Evolutionary conservation across 2,329 filamentous ascomycete species (phyloP).

Genomic region (Gnomoniopsis sp.): DNA sequence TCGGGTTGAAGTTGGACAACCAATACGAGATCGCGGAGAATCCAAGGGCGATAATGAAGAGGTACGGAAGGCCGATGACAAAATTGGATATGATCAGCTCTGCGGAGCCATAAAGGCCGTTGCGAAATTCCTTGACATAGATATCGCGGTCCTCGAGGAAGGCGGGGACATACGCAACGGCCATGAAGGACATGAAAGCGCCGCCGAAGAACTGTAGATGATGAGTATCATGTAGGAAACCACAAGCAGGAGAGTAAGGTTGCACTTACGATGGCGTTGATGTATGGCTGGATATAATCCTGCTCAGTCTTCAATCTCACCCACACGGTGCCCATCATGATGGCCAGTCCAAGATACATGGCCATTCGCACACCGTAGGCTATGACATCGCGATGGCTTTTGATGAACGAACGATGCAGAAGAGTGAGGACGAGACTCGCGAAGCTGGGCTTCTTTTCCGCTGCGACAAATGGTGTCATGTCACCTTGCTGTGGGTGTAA

Average conservation of each 20-base stretch:
- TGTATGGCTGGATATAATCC: constrained; percentile 73
- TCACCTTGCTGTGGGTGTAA: constrained; percentile 27
- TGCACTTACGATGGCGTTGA: constrained; percentile 65
- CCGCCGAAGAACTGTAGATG: constrained; percentile 58
- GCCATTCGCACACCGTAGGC: constrained; percentile 78
- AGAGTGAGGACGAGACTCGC: constrained; percentile 58
- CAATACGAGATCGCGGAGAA: constrained; percentile 78
- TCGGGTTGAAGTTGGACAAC: constrained; percentile 71
- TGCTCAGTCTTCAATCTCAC: constrained; percentile 67
- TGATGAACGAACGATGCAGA: constrained; percentile 76
- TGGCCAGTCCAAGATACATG: constrained; percentile 77
- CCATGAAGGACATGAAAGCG: constrained; percentile 78
- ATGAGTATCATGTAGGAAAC: neutral
- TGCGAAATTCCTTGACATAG: constrained; percentile 74
- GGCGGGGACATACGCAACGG: constrained; percentile 79
- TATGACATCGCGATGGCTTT: constrained; percentile 79
- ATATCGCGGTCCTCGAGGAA: constrained; percentile 75
- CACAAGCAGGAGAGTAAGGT: neutral
- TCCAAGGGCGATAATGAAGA: constrained; percentile 73
- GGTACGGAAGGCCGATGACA: constrained; percentile 74
- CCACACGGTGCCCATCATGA: constrained; percentile 90
- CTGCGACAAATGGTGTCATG: constrained; percentile 20
- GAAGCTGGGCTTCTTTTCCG: constrained; percentile 38
- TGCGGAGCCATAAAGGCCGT: constrained; percentile 74
- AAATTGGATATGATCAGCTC: constrained; percentile 78